Conservation (phyloP, 129 eudicot species). For the Saposhnikovia divaricata region DNA sequence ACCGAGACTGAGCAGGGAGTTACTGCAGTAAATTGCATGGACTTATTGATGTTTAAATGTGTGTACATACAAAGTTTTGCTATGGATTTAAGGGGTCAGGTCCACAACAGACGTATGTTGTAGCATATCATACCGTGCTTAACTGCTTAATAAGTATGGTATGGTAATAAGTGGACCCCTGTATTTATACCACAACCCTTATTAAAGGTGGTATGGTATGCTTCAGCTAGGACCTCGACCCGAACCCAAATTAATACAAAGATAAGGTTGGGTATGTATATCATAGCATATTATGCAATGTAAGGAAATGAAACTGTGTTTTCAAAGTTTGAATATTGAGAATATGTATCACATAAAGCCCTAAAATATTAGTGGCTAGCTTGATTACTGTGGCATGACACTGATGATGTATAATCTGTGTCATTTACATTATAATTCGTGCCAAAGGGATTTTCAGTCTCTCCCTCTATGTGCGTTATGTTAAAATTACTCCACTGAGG, state of each 20-base stretch:
- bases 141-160: too few relatives aligned
- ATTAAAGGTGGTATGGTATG: too few relatives aligned
- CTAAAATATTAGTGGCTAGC: background rate
- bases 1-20: background rate
- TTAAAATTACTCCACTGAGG: too few relatives aligned
- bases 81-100: background rate
- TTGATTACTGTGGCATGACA: background rate
- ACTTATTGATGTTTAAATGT: constrained; percentile 3
- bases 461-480: background rate
- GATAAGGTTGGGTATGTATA: background rate
- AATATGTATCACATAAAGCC: background rate
- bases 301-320: too few relatives aligned
- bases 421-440: background rate
- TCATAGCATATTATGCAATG: background rate
- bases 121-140: too few relatives aligned
- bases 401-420: background rate
- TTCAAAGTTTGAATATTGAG: background rate
- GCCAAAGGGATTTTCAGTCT: background rate
- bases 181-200: too few relatives aligned
- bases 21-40: background rate
- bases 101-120: too few relatives aligned
- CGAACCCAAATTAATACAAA: background rate
- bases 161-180: too few relatives aligned
- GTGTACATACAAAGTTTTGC: background rate
- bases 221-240: too few relatives aligned